Base-by-base conservation (phyloP, 441 rosid species). In the Populus hybrid region DNA sequence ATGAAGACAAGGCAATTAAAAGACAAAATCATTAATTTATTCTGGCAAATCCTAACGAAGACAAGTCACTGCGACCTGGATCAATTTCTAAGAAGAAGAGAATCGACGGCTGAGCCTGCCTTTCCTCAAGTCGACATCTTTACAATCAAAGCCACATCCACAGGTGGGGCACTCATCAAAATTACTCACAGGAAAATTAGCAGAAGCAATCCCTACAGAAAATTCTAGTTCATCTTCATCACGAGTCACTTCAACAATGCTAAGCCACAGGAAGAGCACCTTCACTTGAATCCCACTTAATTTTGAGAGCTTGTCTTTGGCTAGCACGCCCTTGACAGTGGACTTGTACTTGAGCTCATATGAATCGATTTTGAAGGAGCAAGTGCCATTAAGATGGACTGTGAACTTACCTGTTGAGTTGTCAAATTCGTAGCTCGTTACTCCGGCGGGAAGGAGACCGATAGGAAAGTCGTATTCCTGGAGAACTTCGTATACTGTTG, bases 121-220 rank as follows among this genome's bases (percentile, higher is more conserved):
- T 77, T 73, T 73, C 79, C 40, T 30, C 57, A 11, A 50, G n/a
- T 23, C 63, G 2, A 2, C 75, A 38, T 70, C 66, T 3, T 81
- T 81, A 75, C 90, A 88, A 35, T 82, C 86, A 77, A 86, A 88
- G 18, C 92, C 91, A 32, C 92, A 85, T 53, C 91, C 89, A 74
- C 96, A 90, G 1, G 85, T 74, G 9, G 96, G 92, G 38, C 82
- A 81, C 67, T 85, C 89, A 0, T 6, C 61, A 18, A 91, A 91
- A 72, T 79, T 81, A 59, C 46, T 76, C 20, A 80, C 83, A 6
- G 88, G 30, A 82, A 88, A 87, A 46, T 87, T 83, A 0, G 91
- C 87, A 0, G 96, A 90, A 28, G 87, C 89, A 59, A 84, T 80
- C 76, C 96, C 96, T 2, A 87, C 87, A 0, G 88, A 87, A 77